A percentile compares a stretch with the other conserved stretches of the same genome.
Evolutionary conservation across 2,329 filamentous ascomycete species (phyloP).

Genomic region (Sclerotinia trifoliorum): DNA sequence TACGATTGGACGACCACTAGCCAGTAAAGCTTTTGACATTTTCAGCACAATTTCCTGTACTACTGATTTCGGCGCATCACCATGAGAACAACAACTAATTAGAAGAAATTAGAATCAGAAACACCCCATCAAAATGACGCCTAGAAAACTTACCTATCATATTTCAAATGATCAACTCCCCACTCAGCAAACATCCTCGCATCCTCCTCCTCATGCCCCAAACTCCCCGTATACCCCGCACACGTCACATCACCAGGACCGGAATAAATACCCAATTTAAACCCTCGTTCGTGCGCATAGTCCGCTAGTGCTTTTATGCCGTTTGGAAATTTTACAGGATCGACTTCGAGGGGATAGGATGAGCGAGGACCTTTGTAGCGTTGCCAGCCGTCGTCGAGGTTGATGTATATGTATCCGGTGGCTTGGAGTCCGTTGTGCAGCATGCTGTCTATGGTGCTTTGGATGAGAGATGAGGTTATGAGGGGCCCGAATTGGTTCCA

Average conservation of each 20-base stretch:
- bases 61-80: background rate
- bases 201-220: conserved; percentile 57
- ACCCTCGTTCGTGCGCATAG: background rate
- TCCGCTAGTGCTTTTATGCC: conserved; percentile 12
- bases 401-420: background rate
- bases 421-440: background rate
- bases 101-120: background rate
- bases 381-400: conserved; percentile 15
- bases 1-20: conserved; percentile 47
- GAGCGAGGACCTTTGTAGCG: conserved; percentile 5
- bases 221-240: conserved; percentile 46
- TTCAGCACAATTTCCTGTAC: conserved; percentile 6
- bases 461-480: conserved; percentile 41
- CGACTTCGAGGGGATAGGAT: background rate
- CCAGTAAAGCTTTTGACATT: conserved; percentile 27
- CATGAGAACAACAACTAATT: conserved; percentile 10
- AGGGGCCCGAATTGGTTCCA: conserved; percentile 54
- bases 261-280: conserved; percentile 65
- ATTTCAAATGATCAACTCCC: conserved; percentile 60
- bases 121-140: too few species aligned
- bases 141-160: conserved; percentile 51
- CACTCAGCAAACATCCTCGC: conserved; percentile 56
- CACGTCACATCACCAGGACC: conserved; percentile 46
- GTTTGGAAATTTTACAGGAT: conserved; percentile 9
- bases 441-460: conserved; percentile 2